phyloP scores from a whole-genome alignment of 2,329 filamentous ascomycete species.

The Penicillium sp. region DNA sequence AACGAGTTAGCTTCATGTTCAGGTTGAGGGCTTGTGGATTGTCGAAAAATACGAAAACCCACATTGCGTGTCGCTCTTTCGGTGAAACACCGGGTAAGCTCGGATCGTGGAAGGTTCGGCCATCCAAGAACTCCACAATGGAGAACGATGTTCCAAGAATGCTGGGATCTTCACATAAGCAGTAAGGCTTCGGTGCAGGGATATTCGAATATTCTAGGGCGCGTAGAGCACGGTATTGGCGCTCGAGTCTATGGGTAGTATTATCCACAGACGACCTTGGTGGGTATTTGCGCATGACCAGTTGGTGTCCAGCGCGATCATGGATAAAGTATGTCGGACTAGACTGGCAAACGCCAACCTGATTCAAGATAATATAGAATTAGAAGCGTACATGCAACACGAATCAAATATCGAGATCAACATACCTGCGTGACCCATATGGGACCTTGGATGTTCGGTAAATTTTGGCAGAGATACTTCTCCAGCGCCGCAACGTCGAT shows the following conservation, averaged over 20 bases:
- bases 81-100: background rate
- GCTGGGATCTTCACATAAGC: background rate
- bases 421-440: slow-evolving; percentile 1
- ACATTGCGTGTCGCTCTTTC: background rate
- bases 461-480: background rate
- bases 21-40: background rate
- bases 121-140: background rate
- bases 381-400: background rate
- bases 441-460: background rate
- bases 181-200: background rate
- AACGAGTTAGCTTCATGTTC: background rate
- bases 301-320: background rate
- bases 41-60: background rate
- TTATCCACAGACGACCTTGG: background rate
- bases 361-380: background rate
- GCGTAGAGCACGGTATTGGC: background rate
- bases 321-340: background rate
- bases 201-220: background rate
- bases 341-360: background rate
- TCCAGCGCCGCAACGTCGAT: background rate
- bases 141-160: background rate
- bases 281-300: background rate
- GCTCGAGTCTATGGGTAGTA: background rate
- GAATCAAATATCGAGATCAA: background rate
- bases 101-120: background rate